A percentile compares a stretch with the other conserved stretches of the same genome.
phyloP scores from a whole-genome alignment of 2,329 filamentous ascomycete genomes.

The Madurella fahalii region DNA sequence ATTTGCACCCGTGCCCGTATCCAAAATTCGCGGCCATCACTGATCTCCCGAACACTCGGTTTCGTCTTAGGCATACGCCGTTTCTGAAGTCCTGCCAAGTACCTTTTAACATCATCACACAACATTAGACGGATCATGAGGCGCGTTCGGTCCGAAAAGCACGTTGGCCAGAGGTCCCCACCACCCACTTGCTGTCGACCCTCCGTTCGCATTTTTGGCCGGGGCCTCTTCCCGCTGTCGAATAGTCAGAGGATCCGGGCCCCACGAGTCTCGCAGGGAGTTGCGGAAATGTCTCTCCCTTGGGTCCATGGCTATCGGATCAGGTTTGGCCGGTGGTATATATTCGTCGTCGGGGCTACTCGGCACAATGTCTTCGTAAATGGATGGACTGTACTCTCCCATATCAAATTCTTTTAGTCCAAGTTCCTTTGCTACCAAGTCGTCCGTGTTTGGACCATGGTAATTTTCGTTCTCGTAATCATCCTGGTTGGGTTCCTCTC shows the following conservation, averaged over 20 bases:
- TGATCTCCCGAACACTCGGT: too few species aligned
- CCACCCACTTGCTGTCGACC: conserved; percentile 12
- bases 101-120: background rate
- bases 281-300: background rate
- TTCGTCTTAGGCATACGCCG: too few species aligned
- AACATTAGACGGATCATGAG: conserved; percentile 9
- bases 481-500: too few species aligned
- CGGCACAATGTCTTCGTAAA: background rate
- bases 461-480: too few species aligned
- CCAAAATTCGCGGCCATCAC: too few species aligned
- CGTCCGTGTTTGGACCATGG: too few species aligned
- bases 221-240: background rate
- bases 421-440: background rate
- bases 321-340: background rate
- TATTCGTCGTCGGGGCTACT: background rate
- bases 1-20: too few species aligned
- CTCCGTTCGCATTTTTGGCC: background rate
- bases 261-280: background rate
- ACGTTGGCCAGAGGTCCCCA: conserved; percentile 7
- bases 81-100: background rate
- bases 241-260: background rate
- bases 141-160: background rate
- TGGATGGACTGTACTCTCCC: background rate
- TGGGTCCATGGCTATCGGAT: background rate
- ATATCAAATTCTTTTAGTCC: background rate